Percentiles rank a stretch among this genome's conserved stretches.
Evolutionary conservation across 2,329 filamentous ascomycete genomes (phyloP).

Genomic region (Trichoderma gracile): DNA sequence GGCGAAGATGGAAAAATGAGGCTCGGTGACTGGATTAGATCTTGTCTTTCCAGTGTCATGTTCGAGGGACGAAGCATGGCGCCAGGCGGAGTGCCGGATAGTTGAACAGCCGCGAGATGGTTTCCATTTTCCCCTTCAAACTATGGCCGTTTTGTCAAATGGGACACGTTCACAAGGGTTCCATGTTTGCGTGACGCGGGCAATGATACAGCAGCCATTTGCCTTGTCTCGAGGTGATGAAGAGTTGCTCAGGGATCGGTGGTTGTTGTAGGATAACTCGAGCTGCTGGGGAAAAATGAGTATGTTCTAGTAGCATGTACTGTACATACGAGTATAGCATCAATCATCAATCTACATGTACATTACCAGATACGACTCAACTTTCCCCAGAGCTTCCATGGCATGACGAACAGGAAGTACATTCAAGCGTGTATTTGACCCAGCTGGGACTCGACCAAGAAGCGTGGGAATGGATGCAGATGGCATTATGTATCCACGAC

Average conservation of each 20-base stretch:
- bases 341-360: too few species aligned
- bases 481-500: constrained; percentile 6
- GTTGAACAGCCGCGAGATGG: not conserved
- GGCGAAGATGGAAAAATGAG: not conserved
- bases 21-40: constrained; percentile 3
- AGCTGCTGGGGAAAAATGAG: too few species aligned
- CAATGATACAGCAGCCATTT: too few species aligned
- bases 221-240: not conserved
- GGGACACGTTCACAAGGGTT: not conserved
- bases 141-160: constrained; percentile 1
- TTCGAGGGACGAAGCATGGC: not conserved
- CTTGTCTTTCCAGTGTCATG: too few species aligned
- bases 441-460: too few species aligned
- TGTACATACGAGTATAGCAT: too few species aligned
- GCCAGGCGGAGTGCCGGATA: not conserved
- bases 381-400: not conserved
- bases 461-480: not conserved
- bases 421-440: not conserved
- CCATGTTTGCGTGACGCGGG: not conserved
- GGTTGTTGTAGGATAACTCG: too few species aligned
- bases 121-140: not conserved
- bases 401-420: not conserved
- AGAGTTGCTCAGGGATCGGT: not conserved
- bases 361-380: not conserved
- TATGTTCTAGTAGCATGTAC: too few species aligned